phyloP scores from a whole-genome alignment of 345 rosid genomes.

The Salix dunnii region DNA sequence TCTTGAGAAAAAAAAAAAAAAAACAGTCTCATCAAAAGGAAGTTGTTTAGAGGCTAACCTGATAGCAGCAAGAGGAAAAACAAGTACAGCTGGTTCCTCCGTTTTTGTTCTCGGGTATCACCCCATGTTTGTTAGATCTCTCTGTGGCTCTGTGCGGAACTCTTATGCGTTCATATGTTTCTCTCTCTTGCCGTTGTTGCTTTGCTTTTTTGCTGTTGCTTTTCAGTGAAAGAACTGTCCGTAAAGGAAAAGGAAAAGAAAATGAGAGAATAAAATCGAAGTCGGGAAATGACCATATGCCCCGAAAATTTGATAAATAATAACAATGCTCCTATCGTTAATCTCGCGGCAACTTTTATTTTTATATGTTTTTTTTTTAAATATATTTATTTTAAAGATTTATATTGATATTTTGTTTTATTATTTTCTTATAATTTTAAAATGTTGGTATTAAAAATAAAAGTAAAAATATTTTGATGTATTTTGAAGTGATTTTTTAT shows the following conservation, averaged over 20 bases:
- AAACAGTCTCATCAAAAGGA: constrained; percentile 23
- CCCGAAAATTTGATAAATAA: neutral
- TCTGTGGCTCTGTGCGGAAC: neutral
- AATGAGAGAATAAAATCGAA: neutral
- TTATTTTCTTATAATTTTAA: too few species aligned
- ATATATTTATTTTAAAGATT: too few species aligned
- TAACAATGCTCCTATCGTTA: too few species aligned
- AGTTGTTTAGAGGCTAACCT: neutral
- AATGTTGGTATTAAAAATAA: too few species aligned
- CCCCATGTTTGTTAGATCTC: constrained; percentile 42
- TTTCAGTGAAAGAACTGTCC: constrained; percentile 20
- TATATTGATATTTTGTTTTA: too few species aligned
- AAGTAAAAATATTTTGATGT: too few species aligned
- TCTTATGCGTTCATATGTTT: constrained; percentile 1
- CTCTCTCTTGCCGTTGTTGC: constrained; percentile 19
- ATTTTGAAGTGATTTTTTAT: too few species aligned
- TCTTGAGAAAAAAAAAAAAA: neutral
- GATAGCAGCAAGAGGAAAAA: neutral
- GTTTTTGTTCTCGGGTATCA: constrained; percentile 17
- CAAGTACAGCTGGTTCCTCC: constrained; percentile 11
- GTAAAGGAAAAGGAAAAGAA: neutral
- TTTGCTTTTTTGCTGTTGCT: constrained; percentile 22
- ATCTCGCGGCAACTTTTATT: too few species aligned
- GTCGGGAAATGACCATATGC: constrained; percentile 1
- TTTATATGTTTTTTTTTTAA: too few species aligned